Percentiles rank a stretch among this genome's conserved stretches.
phyloP scores from a whole-genome alignment of 2,329 filamentous ascomycete genomes.

The Emericellopsis atlantica region DNA sequence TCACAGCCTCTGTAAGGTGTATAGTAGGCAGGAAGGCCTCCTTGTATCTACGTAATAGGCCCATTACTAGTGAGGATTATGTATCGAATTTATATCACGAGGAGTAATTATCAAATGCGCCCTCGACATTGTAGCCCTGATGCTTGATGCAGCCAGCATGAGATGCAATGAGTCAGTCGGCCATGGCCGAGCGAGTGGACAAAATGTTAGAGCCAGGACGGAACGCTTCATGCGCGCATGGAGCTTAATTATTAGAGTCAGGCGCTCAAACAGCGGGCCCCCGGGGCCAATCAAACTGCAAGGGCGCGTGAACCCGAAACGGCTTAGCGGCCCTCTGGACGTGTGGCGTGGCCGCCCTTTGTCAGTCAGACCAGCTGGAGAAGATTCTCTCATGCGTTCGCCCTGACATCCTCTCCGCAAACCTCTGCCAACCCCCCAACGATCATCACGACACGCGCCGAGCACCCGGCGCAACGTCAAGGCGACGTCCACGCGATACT shows the following conservation, averaged over 20 bases:
- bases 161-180: background rate
- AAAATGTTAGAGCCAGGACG: too few relatives aligned
- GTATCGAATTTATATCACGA: too few relatives aligned
- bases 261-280: too few relatives aligned
- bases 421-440: conserved; percentile 23
- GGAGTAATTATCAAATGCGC: too few relatives aligned
- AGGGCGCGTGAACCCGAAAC: conserved; percentile 7
- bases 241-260: too few relatives aligned
- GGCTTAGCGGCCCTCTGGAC: conserved; percentile 19
- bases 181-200: background rate
- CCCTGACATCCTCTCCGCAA: conserved; percentile 25
- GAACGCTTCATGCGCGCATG: conserved; percentile 13
- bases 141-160: background rate
- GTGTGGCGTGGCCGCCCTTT: conserved; percentile 20
- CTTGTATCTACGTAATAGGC: too few relatives aligned
- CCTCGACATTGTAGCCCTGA: background rate
- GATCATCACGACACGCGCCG: conserved; percentile 40
- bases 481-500: conserved; percentile 7
- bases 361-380: conserved; percentile 11
- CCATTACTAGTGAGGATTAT: too few relatives aligned
- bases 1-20: too few relatives aligned
- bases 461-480: conserved; percentile 27
- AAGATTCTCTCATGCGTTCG: conserved; percentile 29
- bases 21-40: too few relatives aligned
- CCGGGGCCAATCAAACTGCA: background rate